phyloP scores from a whole-genome alignment of 345 rosid genomes.

The Citrus australasica region DNA sequence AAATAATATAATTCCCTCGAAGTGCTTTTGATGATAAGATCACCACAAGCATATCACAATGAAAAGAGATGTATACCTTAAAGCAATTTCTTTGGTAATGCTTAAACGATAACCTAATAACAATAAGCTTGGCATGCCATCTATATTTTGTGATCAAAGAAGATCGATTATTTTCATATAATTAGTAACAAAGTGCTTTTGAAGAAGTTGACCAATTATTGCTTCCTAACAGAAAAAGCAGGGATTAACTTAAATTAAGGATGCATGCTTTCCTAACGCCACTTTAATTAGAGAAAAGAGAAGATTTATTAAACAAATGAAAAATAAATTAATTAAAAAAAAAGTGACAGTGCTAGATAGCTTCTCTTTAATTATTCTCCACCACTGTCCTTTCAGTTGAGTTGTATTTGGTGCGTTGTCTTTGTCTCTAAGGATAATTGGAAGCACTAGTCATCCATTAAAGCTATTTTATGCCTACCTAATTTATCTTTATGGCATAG shows the following conservation, averaged over 20 bases:
- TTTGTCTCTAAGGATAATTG: conserved; percentile 43
- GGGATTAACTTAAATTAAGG: conserved; percentile 13
- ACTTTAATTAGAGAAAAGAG: conserved; percentile 4
- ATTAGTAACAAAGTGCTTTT: neutral
- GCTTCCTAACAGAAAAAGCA: neutral
- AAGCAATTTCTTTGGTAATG: neutral
- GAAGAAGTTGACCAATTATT: conserved; percentile 12
- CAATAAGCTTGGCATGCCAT: neutral
- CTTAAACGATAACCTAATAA: neutral
- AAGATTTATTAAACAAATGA: neutral
- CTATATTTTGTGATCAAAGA: neutral
- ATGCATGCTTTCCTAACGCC: conserved; percentile 15
- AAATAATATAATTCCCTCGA: neutral
- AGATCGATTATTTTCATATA: neutral
- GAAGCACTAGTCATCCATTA: conserved; percentile 36
- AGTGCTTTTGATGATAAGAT: conserved; percentile 2
- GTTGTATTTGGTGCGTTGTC: conserved; percentile 46
- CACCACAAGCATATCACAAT: neutral
- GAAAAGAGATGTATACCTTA: neutral
- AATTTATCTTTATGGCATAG: conserved; percentile 20
- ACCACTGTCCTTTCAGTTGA: conserved; percentile 34
- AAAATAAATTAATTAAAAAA: neutral
- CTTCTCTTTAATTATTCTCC: conserved; percentile 41
- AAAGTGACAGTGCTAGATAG: conserved; percentile 1
- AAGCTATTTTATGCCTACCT: conserved; percentile 33